Conservation (phyloP, 2,329 filamentous ascomycete genomes). For the Xylariaceae sp. region DNA sequence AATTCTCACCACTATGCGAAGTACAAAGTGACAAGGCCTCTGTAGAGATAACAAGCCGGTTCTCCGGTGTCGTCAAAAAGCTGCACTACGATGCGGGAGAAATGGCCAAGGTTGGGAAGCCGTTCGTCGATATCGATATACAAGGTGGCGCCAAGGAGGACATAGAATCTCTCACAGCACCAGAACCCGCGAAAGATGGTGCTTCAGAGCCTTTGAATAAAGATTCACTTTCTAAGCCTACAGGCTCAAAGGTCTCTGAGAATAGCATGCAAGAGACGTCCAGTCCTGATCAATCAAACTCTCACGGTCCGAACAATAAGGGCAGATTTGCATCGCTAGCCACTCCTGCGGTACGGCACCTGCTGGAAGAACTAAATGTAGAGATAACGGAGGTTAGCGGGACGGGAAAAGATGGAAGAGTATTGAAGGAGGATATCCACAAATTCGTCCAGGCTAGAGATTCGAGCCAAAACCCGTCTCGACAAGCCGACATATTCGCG, state of each 20-base stretch:
- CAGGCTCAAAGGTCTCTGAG: conserved; percentile 8
- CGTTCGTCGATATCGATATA: conserved; percentile 92
- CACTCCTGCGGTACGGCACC: conserved; percentile 86
- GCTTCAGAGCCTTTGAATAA: conserved; percentile 21
- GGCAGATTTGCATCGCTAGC: conserved; percentile 72
- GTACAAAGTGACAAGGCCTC: conserved; percentile 97
- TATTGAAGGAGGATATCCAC: conserved; percentile 88
- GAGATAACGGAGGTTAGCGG: conserved; percentile 76
- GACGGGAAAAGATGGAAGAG: conserved; percentile 85
- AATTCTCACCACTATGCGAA: conserved; percentile 96
- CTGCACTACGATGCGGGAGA: conserved; percentile 93
- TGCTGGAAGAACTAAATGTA: conserved; percentile 75
- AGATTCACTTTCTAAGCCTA: conserved; percentile 16
- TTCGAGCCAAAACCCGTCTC: conserved; percentile 18
- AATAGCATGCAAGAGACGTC: conserved; percentile 6
- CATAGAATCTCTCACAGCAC: conserved; percentile 34
- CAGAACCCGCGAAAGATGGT: conserved; percentile 26
- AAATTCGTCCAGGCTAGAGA: conserved; percentile 56
- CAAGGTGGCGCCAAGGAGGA: conserved; percentile 68
- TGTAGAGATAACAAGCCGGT: conserved; percentile 89
- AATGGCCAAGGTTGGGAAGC: conserved; percentile 92
- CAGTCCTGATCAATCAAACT: conserved; percentile 4
- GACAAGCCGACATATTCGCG: conserved; percentile 24
- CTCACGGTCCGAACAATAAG: conserved; percentile 31
- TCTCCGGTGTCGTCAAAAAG: conserved; percentile 93